These are phyloP conservation scores for Didymellaceae sp. DNA, from an alignment of 2,329 filamentous ascomycete genomes.

Conservation along the genomic window DNA sequence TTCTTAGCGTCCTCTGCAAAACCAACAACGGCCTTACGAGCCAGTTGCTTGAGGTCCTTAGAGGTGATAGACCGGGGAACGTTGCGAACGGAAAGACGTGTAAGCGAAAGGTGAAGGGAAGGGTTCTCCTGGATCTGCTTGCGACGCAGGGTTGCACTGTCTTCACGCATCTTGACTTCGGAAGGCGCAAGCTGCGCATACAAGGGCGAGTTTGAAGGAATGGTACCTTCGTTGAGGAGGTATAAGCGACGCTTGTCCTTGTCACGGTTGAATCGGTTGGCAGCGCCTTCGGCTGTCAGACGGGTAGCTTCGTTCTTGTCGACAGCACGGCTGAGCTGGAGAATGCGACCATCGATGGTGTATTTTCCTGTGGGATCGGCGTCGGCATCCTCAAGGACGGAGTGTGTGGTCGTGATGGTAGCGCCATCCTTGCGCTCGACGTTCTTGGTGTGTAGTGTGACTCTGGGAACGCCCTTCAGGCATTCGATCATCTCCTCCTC, in stretches of 20 bases:
- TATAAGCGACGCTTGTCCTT: slow-evolving; percentile 91
- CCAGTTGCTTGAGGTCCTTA: slow-evolving; percentile 89
- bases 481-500: slow-evolving; percentile 77
- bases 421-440: slow-evolving; percentile 45
- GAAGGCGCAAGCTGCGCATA: slow-evolving; percentile 77
- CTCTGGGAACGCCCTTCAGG: slow-evolving; percentile 72
- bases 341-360: slow-evolving; percentile 85
- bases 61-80: slow-evolving; percentile 81
- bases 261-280: slow-evolving; percentile 69
- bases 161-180: slow-evolving; percentile 86
- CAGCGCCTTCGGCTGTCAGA: slow-evolving; percentile 72
- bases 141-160: slow-evolving; percentile 85
- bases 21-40: slow-evolving; percentile 88
- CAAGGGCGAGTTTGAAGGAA: slow-evolving; percentile 76
- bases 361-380: slow-evolving; percentile 83
- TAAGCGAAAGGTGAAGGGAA: slow-evolving; percentile 84
- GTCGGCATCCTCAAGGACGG: slow-evolving; percentile 85
- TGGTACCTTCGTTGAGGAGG: slow-evolving; percentile 83
- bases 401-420: slow-evolving; percentile 59
- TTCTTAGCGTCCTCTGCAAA: slow-evolving; percentile 90
- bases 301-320: slow-evolving; percentile 79
- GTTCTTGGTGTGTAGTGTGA: slow-evolving; percentile 48
- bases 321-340: slow-evolving; percentile 85
- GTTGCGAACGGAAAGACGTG: slow-evolving; percentile 89
- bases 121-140: slow-evolving; percentile 91